Percentiles rank a stretch among this genome's conserved stretches.
Evolutionary conservation across 2,329 filamentous ascomycete genomes (phyloP).

Genomic region (Chaetomiaceae sp.): DNA sequence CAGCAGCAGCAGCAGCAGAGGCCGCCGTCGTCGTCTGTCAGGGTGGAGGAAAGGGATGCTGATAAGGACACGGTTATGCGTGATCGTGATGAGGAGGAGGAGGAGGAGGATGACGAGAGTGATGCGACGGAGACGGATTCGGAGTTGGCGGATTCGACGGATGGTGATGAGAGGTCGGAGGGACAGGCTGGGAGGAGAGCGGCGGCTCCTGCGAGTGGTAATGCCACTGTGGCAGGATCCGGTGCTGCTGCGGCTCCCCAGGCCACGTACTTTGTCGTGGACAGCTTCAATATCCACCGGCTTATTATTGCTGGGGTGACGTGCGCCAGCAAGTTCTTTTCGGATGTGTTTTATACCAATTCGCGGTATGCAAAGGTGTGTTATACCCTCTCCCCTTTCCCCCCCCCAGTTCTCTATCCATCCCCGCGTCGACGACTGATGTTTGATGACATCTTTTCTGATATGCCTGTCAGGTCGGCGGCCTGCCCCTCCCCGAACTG

Average conservation of each 20-base stretch:
- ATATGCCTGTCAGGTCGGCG: conserved; percentile 67
- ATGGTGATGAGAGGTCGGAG: conserved; percentile 26
- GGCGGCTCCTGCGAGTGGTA: not conserved
- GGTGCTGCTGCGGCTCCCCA: conserved; percentile 13
- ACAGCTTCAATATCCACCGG: conserved; percentile 98
- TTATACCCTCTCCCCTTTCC: conserved; percentile 24
- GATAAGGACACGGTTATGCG: conserved; percentile 36
- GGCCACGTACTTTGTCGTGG: conserved; percentile 80
- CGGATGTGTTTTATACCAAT: conserved; percentile 97
- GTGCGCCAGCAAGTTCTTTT: conserved; percentile 99
- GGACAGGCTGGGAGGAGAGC: not conserved
- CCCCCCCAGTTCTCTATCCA: not conserved
- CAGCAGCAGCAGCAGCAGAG: conserved; percentile 15
- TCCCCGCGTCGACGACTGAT: no score
- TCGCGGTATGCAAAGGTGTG: conserved; percentile 96
- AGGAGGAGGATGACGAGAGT: conserved; percentile 38
- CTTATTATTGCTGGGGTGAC: conserved; percentile 96
- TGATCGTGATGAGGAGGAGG: conserved; percentile 38
- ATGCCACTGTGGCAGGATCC: not conserved
- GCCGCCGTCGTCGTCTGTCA: not conserved
- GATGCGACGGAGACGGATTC: conserved; percentile 25
- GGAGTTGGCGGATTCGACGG: conserved; percentile 17
- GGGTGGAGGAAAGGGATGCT: not conserved
- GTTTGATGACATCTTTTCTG: conserved; percentile 10
- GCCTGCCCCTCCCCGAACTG: conserved; percentile 82